phyloP scores from a whole-genome alignment of 2,329 filamentous ascomycete species.

The Sarocladium kiliense region DNA sequence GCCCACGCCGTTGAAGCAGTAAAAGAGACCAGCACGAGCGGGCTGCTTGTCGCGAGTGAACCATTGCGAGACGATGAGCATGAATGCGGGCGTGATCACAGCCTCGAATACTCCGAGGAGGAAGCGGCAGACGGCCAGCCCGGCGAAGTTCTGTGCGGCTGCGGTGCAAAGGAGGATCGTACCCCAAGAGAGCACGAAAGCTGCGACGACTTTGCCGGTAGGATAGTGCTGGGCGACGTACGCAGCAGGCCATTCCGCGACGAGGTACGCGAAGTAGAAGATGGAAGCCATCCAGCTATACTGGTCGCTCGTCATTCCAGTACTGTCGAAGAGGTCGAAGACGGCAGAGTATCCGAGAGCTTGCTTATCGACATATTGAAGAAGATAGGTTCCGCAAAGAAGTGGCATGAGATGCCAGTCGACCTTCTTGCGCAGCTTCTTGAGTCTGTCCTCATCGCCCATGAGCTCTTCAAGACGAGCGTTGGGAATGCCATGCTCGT shows the following conservation, averaged over 20 bases:
- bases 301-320: slow-evolving; percentile 22
- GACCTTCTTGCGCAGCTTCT: slow-evolving; percentile 35
- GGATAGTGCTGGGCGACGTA: slow-evolving; percentile 23
- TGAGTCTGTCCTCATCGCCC: slow-evolving; percentile 28
- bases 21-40: slow-evolving; percentile 30
- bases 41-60: slow-evolving; percentile 37
- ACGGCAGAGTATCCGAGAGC: slow-evolving; percentile 45
- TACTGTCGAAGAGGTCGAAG: slow-evolving; percentile 26
- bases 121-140: slow-evolving; percentile 34
- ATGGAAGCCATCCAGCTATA: slow-evolving; percentile 18
- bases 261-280: slow-evolving; percentile 18
- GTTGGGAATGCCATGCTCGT: slow-evolving; percentile 9
- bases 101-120: slow-evolving; percentile 39
- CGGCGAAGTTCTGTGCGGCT: slow-evolving; percentile 30
- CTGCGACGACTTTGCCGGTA: slow-evolving; percentile 23
- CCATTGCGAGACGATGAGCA: slow-evolving; percentile 33
- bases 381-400: slow-evolving; percentile 37
- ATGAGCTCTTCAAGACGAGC: slow-evolving; percentile 36
- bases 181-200: slow-evolving; percentile 24
- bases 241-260: slow-evolving; percentile 15
- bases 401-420: slow-evolving; percentile 43
- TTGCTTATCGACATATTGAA: slow-evolving; percentile 50
- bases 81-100: slow-evolving; percentile 38
- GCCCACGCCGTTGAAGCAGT: slow-evolving; percentile 13
- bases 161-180: slow-evolving; percentile 34